phyloP scores from a whole-genome alignment of 441 rosid genomes.

The Adansonia rubrostipa region DNA sequence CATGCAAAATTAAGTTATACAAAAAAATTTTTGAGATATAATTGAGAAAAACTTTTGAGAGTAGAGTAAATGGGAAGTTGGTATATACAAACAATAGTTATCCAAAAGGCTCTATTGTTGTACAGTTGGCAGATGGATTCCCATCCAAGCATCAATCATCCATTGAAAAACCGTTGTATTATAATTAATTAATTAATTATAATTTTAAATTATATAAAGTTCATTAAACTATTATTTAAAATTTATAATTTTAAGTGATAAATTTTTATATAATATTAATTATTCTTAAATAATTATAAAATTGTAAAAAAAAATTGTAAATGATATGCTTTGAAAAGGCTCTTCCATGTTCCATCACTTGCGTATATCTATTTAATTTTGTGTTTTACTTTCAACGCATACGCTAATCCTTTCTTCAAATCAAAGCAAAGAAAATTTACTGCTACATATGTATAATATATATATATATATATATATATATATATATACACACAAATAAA shows the following conservation, averaged over 20 bases:
- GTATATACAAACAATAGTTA: neutral
- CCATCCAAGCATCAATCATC: neutral
- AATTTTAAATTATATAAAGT: neutral
- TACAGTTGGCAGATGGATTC: neutral
- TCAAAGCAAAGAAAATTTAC: neutral
- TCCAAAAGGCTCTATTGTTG: too few species aligned
- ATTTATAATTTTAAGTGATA: too few species aligned
- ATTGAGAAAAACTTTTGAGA: neutral
- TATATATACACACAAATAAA: too few species aligned
- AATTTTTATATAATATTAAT: too few species aligned
- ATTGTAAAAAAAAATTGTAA: too few species aligned
- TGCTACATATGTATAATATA: too few species aligned
- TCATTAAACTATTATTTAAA: too few species aligned
- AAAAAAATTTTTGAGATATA: neutral
- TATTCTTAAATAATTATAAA: too few species aligned
- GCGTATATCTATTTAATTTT: too few species aligned
- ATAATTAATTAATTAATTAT: neutral
- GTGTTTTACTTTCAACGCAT: neutral
- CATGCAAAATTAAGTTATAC: neutral
- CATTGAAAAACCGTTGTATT: neutral
- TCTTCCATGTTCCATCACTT: too few species aligned
- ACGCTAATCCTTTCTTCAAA: neutral
- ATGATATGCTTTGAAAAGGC: too few species aligned
- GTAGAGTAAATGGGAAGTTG: neutral
- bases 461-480: neutral